Percentiles rank a stretch among this genome's conserved stretches.
Evolutionary conservation across 2,329 filamentous ascomycete genomes (phyloP).

Genomic region (Colletotrichum scovillei): DNA sequence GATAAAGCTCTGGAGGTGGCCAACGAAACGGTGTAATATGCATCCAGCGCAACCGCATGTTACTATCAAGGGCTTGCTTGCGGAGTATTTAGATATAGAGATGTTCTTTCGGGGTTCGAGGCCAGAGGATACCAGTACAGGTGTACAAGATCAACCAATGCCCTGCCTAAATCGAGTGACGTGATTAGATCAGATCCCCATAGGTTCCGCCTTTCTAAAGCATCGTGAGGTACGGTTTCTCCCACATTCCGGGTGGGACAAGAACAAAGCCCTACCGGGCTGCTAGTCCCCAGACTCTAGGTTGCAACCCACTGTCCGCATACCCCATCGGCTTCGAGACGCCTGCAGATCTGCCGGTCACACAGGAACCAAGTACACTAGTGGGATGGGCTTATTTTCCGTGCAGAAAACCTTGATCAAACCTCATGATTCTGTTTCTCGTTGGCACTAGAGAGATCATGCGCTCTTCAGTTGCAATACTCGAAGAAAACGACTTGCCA

Average conservation of each 20-base stretch:
- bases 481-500: neutral
- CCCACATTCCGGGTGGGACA: neutral
- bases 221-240: neutral
- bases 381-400: neutral
- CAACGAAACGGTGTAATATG: neutral
- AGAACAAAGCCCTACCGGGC: neutral
- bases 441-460: neutral
- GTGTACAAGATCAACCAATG: too few species aligned
- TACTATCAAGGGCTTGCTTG: neutral
- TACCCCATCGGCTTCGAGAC: neutral
- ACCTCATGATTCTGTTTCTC: neutral
- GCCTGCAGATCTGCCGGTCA: neutral
- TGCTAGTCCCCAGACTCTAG: neutral
- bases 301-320: neutral
- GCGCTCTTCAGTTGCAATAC: neutral
- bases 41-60: too few species aligned
- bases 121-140: neutral
- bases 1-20: conserved; percentile 12
- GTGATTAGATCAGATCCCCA: neutral
- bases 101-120: neutral
- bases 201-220: neutral
- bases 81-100: neutral
- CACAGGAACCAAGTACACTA: neutral
- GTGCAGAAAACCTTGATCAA: neutral
- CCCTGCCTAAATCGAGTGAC: neutral